Evolutionary conservation across 2,329 filamentous ascomycete genomes (phyloP).

Genomic region (Microcyclosporella mali): DNA sequence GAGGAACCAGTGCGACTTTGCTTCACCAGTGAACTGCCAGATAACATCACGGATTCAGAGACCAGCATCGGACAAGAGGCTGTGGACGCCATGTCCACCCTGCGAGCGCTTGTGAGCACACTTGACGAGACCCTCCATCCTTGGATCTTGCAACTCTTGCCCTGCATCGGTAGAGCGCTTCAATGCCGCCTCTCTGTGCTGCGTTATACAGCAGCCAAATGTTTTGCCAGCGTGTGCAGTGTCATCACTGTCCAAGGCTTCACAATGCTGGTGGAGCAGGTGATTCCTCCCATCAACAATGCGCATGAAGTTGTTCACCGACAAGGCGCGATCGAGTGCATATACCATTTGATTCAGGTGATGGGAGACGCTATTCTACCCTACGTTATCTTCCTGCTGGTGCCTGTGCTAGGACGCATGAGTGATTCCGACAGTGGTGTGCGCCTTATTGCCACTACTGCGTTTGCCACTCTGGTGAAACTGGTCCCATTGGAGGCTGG

Average conservation of each 20-base stretch:
- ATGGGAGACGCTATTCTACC: constrained; percentile 96
- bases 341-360: constrained; percentile 95
- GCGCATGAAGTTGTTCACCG: constrained; percentile 80
- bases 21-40: constrained; percentile 63
- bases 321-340: constrained; percentile 88
- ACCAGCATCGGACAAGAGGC: constrained; percentile 80
- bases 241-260: constrained; percentile 92
- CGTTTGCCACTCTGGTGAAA: constrained; percentile 94
- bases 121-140: constrained; percentile 67
- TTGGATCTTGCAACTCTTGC: constrained; percentile 78
- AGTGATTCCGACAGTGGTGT: constrained; percentile 97
- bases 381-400: constrained; percentile 98
- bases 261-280: constrained; percentile 89
- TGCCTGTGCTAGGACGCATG: constrained; percentile 94
- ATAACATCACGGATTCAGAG: constrained; percentile 66
- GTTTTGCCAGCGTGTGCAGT: constrained; percentile 93
- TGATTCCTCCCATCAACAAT: constrained; percentile 87
- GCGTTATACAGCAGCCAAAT: constrained; percentile 94
- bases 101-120: constrained; percentile 89
- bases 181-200: constrained; percentile 87
- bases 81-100: constrained; percentile 85
- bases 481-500: constrained; percentile 93
- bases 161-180: constrained; percentile 78
- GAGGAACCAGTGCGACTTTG: constrained; percentile 70
- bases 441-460: constrained; percentile 87